Evolutionary conservation across 768 basidiomycete species (phyloP), one percentile per base, ranked within the genome.

Genomic region (Leccinum boreale): DNA sequence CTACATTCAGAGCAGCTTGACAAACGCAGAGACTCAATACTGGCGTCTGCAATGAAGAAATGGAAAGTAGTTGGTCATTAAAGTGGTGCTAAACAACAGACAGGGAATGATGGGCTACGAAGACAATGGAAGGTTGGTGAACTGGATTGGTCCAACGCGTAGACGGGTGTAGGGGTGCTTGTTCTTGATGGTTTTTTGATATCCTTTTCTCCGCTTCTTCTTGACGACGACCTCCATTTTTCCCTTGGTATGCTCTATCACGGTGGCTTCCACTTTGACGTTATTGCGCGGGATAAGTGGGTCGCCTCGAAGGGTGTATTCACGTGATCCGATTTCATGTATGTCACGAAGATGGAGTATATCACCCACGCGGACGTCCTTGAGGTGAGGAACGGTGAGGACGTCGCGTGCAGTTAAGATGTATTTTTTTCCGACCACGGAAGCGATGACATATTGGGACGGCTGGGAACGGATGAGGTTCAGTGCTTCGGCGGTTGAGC

Each of bases 171-270:
- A 98, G 2, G 89, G 90, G 70, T 94, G 93, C 74, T 98, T 98
- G 73, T 93, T 89, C 71, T 85, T 82, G 62, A 98, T 92, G 8
- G 92, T 94, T 76, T 92, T 92, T 75, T 90, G 85, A 77, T 98
- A 98, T 10, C 96, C 94, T 79, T 98, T 98, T 86, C 97, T 87
- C 75, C 94, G 79, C 80, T 98, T 99, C 79, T 95, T 96, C 81
- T 98, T 97, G 76, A 95, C 85, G 55, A 91, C 90, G 65, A 79
- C 81, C 75, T 96, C 90, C 90, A 98, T 89, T 53, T 83, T 81
- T 8, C 93, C 91, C 73, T 95, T 98, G 45, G 97, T 98, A 70
- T 99, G 96, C 74, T 99, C 97, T 48, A 98, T 75, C n/a, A 99
- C 94, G 21, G 92, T 97, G 17, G 94, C 88, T 62, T 89, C 79